Evolutionary conservation across 306 rosid species (phyloP).

Genomic region (Dalbergia cochinchinensis): DNA sequence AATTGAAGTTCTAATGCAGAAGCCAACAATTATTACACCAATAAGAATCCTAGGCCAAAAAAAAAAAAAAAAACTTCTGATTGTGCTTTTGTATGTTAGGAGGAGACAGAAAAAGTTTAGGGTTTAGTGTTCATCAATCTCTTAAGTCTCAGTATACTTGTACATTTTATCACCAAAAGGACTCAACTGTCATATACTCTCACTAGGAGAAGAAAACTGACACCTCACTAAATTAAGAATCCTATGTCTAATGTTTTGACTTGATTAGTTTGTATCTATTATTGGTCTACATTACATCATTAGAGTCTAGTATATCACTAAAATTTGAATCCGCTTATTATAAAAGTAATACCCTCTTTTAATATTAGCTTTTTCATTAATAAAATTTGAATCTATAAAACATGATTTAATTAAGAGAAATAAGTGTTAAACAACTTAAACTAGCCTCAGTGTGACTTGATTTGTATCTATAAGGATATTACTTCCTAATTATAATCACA

Average conservation of each 20-base stretch:
- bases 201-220: background rate
- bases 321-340: too few relatives aligned
- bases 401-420: too few relatives aligned
- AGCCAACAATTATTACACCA: background rate
- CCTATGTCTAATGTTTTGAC: background rate
- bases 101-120: background rate
- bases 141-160: background rate
- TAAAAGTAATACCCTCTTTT: too few relatives aligned
- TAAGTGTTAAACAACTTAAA: too few relatives aligned
- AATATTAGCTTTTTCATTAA: too few relatives aligned
- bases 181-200: constrained; percentile 4
- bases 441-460: background rate
- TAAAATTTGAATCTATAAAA: too few relatives aligned
- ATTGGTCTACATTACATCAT: too few relatives aligned
- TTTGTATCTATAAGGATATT: background rate
- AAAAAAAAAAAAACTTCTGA: background rate
- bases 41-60: background rate
- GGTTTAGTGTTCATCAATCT: background rate
- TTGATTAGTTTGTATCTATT: too few relatives aligned
- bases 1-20: background rate
- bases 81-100: background rate
- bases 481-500: background rate
- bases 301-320: too few relatives aligned
- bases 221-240: background rate
- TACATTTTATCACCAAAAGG: background rate